phyloP scores from a whole-genome alignment of 169 alveolate genomes.

The Prorocentrum cordatum region DNA sequence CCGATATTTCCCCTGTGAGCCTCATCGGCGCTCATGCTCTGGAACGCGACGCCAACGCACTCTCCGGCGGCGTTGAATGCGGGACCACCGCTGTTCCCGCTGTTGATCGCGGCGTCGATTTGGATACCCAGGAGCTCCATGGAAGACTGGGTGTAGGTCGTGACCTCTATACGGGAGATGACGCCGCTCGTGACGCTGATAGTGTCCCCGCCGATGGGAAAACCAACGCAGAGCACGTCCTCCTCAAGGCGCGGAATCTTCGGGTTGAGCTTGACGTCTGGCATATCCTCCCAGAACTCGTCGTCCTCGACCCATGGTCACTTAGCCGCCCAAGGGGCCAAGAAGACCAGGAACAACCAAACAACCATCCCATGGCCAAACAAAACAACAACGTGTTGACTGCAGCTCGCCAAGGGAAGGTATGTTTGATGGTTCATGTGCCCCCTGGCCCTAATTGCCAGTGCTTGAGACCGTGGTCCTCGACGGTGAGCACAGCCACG shows the following conservation, averaged over 20 bases:
- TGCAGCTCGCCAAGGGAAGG: no score
- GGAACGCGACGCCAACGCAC: slow-evolving; percentile 57
- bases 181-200: slow-evolving; percentile 37
- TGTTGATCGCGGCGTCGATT: slow-evolving; percentile 64
- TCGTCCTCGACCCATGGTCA: not conserved
- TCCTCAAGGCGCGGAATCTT: slow-evolving; percentile 56
- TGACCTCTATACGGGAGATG: slow-evolving; percentile 48
- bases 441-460: no score
- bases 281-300: slow-evolving; percentile 48
- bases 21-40: slow-evolving; percentile 43
- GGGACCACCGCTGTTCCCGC: slow-evolving; percentile 66
- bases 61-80: slow-evolving; percentile 37
- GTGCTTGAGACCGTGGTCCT: no score
- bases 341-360: no score
- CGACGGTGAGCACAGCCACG: slow-evolving; percentile 42
- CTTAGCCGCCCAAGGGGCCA: no score
- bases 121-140: slow-evolving; percentile 57
- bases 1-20: no score
- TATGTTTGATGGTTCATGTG: no score
- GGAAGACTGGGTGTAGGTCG: slow-evolving; percentile 58
- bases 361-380: no score
- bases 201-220: slow-evolving; percentile 54
- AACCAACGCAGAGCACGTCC: slow-evolving; percentile 25
- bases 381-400: no score
- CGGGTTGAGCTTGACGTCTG: slow-evolving; percentile 11